phyloP scores from a whole-genome alignment of 2,329 filamentous ascomycete genomes.

The Delphinella strobiligena region DNA sequence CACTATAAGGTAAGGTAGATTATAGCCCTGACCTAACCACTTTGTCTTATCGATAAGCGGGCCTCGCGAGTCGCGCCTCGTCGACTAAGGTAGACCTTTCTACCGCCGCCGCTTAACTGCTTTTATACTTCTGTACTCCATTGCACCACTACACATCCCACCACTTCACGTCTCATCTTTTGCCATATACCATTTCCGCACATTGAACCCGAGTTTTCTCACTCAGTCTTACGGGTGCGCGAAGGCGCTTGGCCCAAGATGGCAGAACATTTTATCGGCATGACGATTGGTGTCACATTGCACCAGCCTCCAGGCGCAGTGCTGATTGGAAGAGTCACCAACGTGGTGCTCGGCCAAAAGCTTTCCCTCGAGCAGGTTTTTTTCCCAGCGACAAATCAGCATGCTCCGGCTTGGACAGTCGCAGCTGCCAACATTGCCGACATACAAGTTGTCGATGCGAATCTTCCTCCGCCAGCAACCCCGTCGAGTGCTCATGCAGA shows the following conservation, averaged over 20 bases:
- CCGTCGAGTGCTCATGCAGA: neutral
- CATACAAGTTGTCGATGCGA: conserved; percentile 34
- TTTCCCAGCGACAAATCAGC: conserved; percentile 41
- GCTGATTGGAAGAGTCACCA: conserved; percentile 59
- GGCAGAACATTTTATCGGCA: conserved; percentile 61
- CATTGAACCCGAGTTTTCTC: too few relatives aligned
- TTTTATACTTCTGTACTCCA: too few relatives aligned
- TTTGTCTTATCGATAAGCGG: too few relatives aligned
- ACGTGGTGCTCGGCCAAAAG: conserved; percentile 53
- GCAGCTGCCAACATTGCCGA: conserved; percentile 48
- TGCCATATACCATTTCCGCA: too few relatives aligned
- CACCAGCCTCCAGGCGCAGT: conserved; percentile 51
- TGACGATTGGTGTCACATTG: conserved; percentile 64
- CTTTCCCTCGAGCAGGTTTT: conserved; percentile 57
- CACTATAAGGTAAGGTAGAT: too few relatives aligned
- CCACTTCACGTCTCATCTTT: too few relatives aligned
- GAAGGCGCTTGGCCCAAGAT: conserved; percentile 27
- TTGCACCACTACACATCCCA: too few relatives aligned
- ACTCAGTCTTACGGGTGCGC: neutral
- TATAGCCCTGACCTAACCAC: too few relatives aligned
- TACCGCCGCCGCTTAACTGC: too few relatives aligned
- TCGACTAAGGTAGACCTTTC: too few relatives aligned
- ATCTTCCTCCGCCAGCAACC: conserved; percentile 4
- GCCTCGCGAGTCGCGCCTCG: too few relatives aligned
- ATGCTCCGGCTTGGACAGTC: conserved; percentile 41